Evolutionary conservation across 2,329 filamentous ascomycete species (phyloP), one percentile per base, ranked within the genome.

Genomic region (Huntiella omanensis): DNA sequence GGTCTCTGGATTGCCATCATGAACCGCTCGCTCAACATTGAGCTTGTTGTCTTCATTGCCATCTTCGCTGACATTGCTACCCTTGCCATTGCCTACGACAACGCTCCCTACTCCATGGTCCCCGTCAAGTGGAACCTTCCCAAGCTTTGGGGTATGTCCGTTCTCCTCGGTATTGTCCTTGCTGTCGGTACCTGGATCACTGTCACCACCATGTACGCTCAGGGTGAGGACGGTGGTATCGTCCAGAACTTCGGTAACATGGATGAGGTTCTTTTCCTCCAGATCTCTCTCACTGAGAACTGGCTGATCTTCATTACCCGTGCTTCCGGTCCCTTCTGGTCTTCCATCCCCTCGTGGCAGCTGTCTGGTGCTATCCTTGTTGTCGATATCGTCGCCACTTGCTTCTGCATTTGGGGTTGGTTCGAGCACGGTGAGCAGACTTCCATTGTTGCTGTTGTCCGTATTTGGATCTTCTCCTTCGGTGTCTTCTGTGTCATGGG

Each of bases 231-330:
- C 54, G 82, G 81, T 56, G 85, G 85, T 73, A 88, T 93, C 55
- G 81, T 87, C 53, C 82, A 93, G 71, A 88, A 91, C 67, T 83
- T 80, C 56, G 85, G 85, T 72, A 73, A 79, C 59, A 67, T 83
- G 47, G 83, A 93, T 55, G 76, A 78, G 55, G 77, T 93, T 49
- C 65, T 94, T 57, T 93, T 93, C 74, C 77, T 94, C 34, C 76
- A 93, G 66, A 83, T 93, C 62, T 84, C 83, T 10, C 74, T 93
- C 46, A 87, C 85, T 50, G 83, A 93, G 71, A 94, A 92, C 68
- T 93, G 86, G 85, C 73, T 93, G 45, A 94, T 94, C 64, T 92
- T 94, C 70, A 88, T 93, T 66, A 93, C 85, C 53, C 84, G 86
- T 71, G 81, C 84, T 65, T 87, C 87, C 64, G 84, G 85, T 57